A percentile compares a stretch with the other conserved stretches of the same genome.
Evolutionary conservation across 352 stramenopile species (phyloP).

Genomic region (Blastocystis hominis): DNA sequence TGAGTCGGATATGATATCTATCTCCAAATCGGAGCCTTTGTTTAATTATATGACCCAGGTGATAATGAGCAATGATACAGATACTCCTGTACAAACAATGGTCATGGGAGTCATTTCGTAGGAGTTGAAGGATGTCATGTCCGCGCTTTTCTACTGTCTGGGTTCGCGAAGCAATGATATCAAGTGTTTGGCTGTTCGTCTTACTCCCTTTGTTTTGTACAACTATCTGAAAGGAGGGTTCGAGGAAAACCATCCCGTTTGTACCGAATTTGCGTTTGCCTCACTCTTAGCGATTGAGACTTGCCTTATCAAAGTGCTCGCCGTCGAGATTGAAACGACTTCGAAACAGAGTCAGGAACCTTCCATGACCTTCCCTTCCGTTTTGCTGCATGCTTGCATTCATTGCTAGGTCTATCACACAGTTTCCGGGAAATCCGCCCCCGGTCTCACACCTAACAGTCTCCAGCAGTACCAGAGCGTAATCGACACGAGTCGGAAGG

Average conservation of each 20-base stretch:
- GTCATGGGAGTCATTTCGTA: background rate
- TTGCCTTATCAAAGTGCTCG: background rate
- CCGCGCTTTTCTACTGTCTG: conserved; percentile 9
- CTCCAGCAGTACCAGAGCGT: conserved; percentile 4
- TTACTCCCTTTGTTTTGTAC: conserved; percentile 6
- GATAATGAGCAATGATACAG: background rate
- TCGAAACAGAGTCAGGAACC: conserved; percentile 17
- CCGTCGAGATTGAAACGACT: background rate
- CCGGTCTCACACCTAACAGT: background rate
- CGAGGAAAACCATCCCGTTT: background rate
- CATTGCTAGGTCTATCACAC: background rate
- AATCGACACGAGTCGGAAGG: background rate
- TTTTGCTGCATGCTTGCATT: background rate
- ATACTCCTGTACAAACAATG: background rate
- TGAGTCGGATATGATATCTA: background rate
- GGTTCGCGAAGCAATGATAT: background rate
- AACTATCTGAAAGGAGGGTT: background rate
- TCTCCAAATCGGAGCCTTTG: background rate
- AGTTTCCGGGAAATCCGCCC: background rate
- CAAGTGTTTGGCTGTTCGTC: background rate
- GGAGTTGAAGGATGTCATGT: conserved; percentile 4
- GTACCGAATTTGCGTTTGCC: background rate
- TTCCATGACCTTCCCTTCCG: background rate
- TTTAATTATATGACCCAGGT: background rate
- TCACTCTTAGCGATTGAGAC: conserved; percentile 11